Conservation (phyloP, 306 rosid species). For the Castanea crenata region DNA sequence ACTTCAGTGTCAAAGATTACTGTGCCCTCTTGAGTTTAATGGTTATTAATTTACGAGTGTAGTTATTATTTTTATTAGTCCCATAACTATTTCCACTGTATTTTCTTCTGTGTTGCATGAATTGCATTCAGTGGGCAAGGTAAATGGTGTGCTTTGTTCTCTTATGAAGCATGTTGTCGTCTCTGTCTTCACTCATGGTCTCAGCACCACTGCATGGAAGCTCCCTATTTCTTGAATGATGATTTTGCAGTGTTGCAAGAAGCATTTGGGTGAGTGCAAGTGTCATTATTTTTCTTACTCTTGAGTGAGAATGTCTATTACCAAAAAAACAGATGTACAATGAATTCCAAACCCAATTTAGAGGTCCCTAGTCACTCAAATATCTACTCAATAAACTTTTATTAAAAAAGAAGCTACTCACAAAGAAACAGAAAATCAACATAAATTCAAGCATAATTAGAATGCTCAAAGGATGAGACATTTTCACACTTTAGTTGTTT, state of each 20-base stretch:
- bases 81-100: background rate
- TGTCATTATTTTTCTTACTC: background rate
- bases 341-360: no score
- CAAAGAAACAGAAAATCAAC: no score
- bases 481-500: no score
- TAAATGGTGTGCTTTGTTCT: conserved; percentile 25
- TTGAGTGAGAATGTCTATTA: no score
- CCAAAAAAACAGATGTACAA: no score
- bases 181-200: conserved; percentile 41
- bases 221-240: conserved; percentile 29
- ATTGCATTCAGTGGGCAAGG: conserved; percentile 28
- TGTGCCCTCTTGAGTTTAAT: no score
- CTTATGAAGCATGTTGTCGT: conserved; percentile 39
- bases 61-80: background rate
- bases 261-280: conserved; percentile 35
- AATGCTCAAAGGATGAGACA: no score
- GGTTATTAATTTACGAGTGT: background rate
- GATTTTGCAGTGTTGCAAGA: conserved; percentile 34
- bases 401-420: no score
- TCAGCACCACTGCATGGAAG: conserved; percentile 16
- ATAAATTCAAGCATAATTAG: no score
- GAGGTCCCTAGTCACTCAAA: no score
- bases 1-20: no score
- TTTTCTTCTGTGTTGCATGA: background rate
- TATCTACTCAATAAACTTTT: no score